Evolutionary conservation across 225 moss, liverwort and hornwort genomes (phyloP), one percentile per base, ranked within the genome.

Genomic region (Takakia lepidozioides): DNA sequence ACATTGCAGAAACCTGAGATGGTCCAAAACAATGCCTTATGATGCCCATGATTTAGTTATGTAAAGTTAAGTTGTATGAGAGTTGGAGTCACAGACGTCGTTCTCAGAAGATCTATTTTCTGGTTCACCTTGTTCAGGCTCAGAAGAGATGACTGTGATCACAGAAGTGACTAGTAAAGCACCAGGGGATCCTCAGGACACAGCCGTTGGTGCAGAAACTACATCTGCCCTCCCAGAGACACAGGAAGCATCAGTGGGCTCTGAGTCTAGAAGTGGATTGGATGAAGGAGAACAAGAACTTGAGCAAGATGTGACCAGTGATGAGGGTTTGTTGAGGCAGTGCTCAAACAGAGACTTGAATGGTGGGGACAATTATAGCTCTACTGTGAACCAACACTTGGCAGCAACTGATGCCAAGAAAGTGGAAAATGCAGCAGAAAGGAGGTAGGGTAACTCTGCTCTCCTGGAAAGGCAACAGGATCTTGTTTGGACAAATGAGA

Each of bases 61-160:
- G 73, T 68, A 72, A 51, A 69, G 61, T 52, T 58, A 61, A 52
- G 69, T 46, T n/a, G n/a, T n/a, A n/a, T n/a, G n/a, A n/a, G n/a
- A n/a, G n/a, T n/a, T n/a, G n/a, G n/a, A n/a, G n/a, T n/a, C n/a
- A n/a, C n/a, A n/a, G n/a, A n/a, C n/a, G n/a, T n/a, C n/a, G n/a
- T n/a, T n/a, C n/a, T n/a, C n/a, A n/a, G n/a, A n/a, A n/a, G n/a
- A n/a, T n/a, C n/a, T n/a, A n/a, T n/a, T n/a, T n/a, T n/a, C n/a
- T n/a, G n/a, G n/a, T n/a, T n/a, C n/a, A n/a, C n/a, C n/a, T n/a
- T n/a, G n/a, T n/a, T n/a, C n/a, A n/a, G n/a, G n/a, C n/a, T n/a
- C n/a, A n/a, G n/a, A n/a, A n/a, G n/a, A n/a, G n/a, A n/a, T n/a
- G n/a, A n/a, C n/a, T n/a, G n/a, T n/a, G n/a, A n/a, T n/a, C n/a